Base-by-base conservation (phyloP, 371 early-diverging fungal genomes). In the Smittium mucronatum region DNA sequence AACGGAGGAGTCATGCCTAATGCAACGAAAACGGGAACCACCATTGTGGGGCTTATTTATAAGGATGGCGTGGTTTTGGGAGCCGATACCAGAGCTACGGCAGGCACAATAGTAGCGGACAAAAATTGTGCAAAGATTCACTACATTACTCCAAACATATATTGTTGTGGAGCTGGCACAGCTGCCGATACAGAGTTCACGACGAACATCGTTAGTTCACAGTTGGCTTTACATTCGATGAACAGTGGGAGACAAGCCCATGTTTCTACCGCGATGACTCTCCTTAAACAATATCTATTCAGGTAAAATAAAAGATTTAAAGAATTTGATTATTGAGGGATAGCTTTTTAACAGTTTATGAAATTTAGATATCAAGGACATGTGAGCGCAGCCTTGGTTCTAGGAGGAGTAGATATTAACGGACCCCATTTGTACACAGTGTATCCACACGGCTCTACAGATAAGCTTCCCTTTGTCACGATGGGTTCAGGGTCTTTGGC, bases 31-130 rank as follows among this genome's bases (percentile, higher is more conserved):
- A 99, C 99, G 2, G 99, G 99, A 75, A 99, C 99, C n/a, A 98
- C 98, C 34, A 97, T 98, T 80, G 95, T 93, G 60, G 98, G 97
- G 65, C 77, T 93, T 34, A 81, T 97, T 64, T 95, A 86, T 86
- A n/a, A n/a, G n/a, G n/a, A n/a, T n/a, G n/a, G n/a, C n/a, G n/a
- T n/a, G n/a, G n/a, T n/a, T n/a, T n/a, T 99, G 59, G 98, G 97
- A 34, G 99, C 99, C 57, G 99, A 99, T 81, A 99, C 99, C n/a
- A 86, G 99, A 76, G 94, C 99, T n/a, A 99, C 99, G 21, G 89
- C 87, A 67, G 99, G 98, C 99, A 70, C 99, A 99, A n/a, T n/a
- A n/a, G n/a, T n/a, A n/a, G n/a, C n/a, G n/a, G n/a, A n/a, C n/a
- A n/a, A n/a, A n/a, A n/a, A n/a, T n/a, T n/a, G n/a, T n/a, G n/a